Percentiles rank a stretch among this genome's conserved stretches.
These are phyloP conservation scores for Tricholoma terreum DNA, from an alignment of 768 basidiomycete genomes.

Conservation along the genomic window DNA sequence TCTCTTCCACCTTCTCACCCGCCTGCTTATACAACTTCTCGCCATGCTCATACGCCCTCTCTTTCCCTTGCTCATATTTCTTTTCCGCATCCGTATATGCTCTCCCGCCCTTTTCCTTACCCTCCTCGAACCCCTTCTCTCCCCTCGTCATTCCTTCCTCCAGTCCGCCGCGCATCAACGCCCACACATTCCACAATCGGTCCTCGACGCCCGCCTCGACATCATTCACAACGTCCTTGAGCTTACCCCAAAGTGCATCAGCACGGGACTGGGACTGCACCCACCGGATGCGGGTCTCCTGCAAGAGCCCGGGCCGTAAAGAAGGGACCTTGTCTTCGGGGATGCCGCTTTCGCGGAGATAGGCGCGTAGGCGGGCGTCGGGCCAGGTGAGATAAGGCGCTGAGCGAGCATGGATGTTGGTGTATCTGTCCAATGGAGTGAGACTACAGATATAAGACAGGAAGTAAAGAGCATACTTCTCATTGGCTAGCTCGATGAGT, in stretches of 20 bases:
- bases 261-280: constrained; percentile 59
- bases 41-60: constrained; percentile 18
- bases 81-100: constrained; percentile 19
- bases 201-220: constrained; percentile 78
- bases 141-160: constrained; percentile 21
- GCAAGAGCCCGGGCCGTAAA: constrained; percentile 68
- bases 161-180: constrained; percentile 42
- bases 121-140: constrained; percentile 24
- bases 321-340: constrained; percentile 66
- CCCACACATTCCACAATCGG: constrained; percentile 50
- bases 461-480: constrained; percentile 47
- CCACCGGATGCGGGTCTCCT: constrained; percentile 79
- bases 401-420: constrained; percentile 38
- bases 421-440: constrained; percentile 41
- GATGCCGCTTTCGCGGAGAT: constrained; percentile 74
- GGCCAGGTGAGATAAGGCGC: constrained; percentile 85
- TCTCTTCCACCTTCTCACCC: constrained; percentile 21
- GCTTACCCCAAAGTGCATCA: constrained; percentile 53
- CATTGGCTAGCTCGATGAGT: constrained; percentile 66
- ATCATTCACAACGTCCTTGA: constrained; percentile 63
- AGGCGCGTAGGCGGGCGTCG: constrained; percentile 88
- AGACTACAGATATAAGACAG: background rate
- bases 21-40: constrained; percentile 22
- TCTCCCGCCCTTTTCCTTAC: constrained; percentile 24
- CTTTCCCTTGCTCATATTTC: constrained; percentile 22